Base-by-base conservation (phyloP, 306 rosid species). In the Argentina anserina region DNA sequence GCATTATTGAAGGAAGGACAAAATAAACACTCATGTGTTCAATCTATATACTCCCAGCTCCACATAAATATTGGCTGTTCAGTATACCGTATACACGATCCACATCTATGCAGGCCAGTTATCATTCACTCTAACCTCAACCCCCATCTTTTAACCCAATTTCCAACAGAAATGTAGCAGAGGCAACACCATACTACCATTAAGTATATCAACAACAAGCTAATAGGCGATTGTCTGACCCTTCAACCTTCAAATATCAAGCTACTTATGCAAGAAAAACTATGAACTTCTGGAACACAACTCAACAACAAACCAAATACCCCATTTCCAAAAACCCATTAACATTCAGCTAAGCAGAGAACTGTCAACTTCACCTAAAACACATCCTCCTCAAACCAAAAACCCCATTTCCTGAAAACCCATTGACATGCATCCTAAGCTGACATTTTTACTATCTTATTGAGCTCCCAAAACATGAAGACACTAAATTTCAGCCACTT, bases 401-500 rank as follows among this genome's bases (percentile, higher is more conserved):
- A 34, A 61, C 42, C 42, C 66, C 39, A 33, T 34, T 61, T 34
- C 23, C 25, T 33, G 3, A 61, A 61, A n/a, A 34, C 42, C 67
- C 14, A 61, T 33, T 8, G 12, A 18, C 26, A 36, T 15, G 53
- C 26, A 65, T n/a, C 63, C 10, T 2, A 18, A 74, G 34, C 47
- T 31, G 60, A 46, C 3, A 21, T n/a, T 14, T 52, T n/a, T 14
- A 21, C 11, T 14, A 59, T 59, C 21, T 2, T 14, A 59, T 6
- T 39, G 37, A 46, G n/a, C 33, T 10, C 78, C 72, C 52, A 65
- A 59, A 29, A 59, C 40, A 29, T 4, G 34, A 61, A 61, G 42
- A 9, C 67, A n/a, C 18, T 11, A 70, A 50, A 7, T 33, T 21
- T 21, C 31, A n/a, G 11, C 28, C 23, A 14, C 6, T 15, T 59